Conservation (phyloP, 192 early-diverging fungal species). For the Backusella tuberculispora region DNA sequence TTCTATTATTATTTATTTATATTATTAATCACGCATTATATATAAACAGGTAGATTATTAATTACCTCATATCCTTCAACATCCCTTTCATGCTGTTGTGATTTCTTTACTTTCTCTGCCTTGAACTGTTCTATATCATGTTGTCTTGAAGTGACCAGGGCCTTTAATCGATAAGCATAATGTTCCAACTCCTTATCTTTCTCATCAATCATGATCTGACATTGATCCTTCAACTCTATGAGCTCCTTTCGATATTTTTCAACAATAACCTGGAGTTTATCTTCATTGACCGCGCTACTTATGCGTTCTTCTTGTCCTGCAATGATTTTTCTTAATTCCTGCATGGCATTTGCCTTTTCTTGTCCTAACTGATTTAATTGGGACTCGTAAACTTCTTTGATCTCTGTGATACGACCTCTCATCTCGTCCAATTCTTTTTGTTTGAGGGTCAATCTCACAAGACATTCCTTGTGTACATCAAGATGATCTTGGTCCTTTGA, state of each 20-base stretch:
- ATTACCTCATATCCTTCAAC: background rate
- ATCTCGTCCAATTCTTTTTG: slow-evolving; percentile 23
- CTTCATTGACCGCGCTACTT: background rate
- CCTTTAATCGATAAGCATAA: slow-evolving; percentile 33
- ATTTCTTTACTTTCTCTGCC: background rate
- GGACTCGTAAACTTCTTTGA: slow-evolving; percentile 17
- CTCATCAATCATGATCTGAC: slow-evolving; percentile 24
- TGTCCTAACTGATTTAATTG: slow-evolving; percentile 19
- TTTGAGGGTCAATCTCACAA: background rate
- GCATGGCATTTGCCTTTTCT: slow-evolving; percentile 25
- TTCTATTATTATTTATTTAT: background rate
- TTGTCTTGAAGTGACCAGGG: slow-evolving; percentile 13
- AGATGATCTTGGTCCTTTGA: background rate
- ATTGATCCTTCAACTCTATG: slow-evolving; percentile 22
- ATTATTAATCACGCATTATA: too few species aligned
- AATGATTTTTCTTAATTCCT: slow-evolving; percentile 13
- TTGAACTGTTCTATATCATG: slow-evolving; percentile 28
- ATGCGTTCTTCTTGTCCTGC: background rate
- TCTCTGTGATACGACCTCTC: background rate
- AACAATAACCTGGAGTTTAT: slow-evolving; percentile 6
- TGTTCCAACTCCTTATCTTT: slow-evolving; percentile 34
- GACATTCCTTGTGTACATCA: background rate
- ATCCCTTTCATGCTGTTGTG: slow-evolving; percentile 12
- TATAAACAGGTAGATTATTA: background rate
- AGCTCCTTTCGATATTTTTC: slow-evolving; percentile 30